phyloP scores from a whole-genome alignment of 768 basidiomycete species.

The Scleroderma bovista region DNA sequence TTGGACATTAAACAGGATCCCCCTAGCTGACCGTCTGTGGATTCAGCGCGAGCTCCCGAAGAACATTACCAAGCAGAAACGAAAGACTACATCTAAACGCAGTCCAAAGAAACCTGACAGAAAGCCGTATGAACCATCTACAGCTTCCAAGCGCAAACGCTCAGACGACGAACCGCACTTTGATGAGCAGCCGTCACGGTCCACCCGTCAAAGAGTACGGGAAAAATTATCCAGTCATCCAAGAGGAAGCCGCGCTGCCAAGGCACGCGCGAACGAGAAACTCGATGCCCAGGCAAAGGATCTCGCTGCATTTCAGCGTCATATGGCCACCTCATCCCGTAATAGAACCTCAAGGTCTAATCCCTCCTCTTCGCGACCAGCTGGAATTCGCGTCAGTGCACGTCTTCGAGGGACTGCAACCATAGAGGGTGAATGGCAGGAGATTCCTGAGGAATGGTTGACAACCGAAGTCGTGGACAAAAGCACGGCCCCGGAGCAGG shows the following conservation, averaged over 20 bases:
- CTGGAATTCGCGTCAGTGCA: slow-evolving; percentile 63
- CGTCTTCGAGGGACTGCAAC: slow-evolving; percentile 50
- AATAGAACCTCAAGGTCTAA: slow-evolving; percentile 3
- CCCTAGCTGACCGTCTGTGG: slow-evolving; percentile 78
- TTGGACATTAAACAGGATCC: slow-evolving; percentile 1
- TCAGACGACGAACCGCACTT: slow-evolving; percentile 2
- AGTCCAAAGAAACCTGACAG: slow-evolving; percentile 9
- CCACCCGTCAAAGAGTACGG: slow-evolving; percentile 12
- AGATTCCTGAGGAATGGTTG: slow-evolving; percentile 72
- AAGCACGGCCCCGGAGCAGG: slow-evolving; percentile 8
- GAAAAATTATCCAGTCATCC: slow-evolving; percentile 23
- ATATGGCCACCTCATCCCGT: slow-evolving; percentile 23
- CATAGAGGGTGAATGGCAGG: slow-evolving; percentile 70
- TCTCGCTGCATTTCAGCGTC: slow-evolving; percentile 55
- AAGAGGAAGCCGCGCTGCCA: slow-evolving; percentile 57
- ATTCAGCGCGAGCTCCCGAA: slow-evolving; percentile 67
- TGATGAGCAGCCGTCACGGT: slow-evolving; percentile 4
- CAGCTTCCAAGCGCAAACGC: slow-evolving; percentile 26
- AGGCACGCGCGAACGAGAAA: slow-evolving; percentile 64
- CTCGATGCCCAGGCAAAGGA: slow-evolving; percentile 66
- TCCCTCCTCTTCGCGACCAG: slow-evolving; percentile 24
- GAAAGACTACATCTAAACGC: slow-evolving; percentile 34
- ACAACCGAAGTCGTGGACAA: slow-evolving; percentile 14
- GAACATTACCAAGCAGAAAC: slow-evolving; percentile 37
- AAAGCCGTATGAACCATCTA: slow-evolving; percentile 10